Base-by-base conservation (phyloP, 164 flowering plant genomes). In the Akebia trifoliata region DNA sequence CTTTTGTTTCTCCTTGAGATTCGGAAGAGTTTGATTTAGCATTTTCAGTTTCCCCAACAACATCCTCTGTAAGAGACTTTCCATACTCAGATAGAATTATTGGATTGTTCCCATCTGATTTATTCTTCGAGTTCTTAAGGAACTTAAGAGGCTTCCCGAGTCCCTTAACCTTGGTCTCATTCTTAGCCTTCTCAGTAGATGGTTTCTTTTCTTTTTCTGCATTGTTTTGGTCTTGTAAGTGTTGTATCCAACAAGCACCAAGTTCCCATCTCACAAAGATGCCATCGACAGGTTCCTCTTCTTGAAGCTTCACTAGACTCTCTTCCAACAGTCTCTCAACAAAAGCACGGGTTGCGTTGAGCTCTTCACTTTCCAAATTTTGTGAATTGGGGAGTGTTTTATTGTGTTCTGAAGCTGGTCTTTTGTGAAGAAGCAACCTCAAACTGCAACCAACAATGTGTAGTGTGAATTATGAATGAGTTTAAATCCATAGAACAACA, bases 231-330 rank as follows among this genome's bases (percentile, higher is more conserved):
- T 93, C 99, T 65, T 90, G 96, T 71, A 93, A 80, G 70, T 93
- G 97, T 56, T 93, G 99, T 75, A 90, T 78, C 99, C 99, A 93
- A 66, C 99, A 90, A 18, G 99, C 99, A 57, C 99, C 99, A 58
- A 93, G 93, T 79, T 93, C 99, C 99, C 99, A 93, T 78, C 99
- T 83, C 61, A 86, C 74, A 61, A 80, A 84, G 45, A 70, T 54
- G 15, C 79, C 78, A 9, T 24, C 56, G 17, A 69, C 66, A 34
- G 31, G 38, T 50, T 81, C 77, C 69, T 84, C 92, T 60, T 79
- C 75, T 62, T 79, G 80, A 72, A 93, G 90, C 66, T 84, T 84
- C 35, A 59, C 68, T 26, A 90, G 78, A 69, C 97, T 87, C 46
- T 85, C 82, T 71, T 84, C 85, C 64, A 90, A 62, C 68, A 93